Evolutionary conservation across 305 asterid genomes (phyloP).

Genomic region (Andrographis paniculata): DNA sequence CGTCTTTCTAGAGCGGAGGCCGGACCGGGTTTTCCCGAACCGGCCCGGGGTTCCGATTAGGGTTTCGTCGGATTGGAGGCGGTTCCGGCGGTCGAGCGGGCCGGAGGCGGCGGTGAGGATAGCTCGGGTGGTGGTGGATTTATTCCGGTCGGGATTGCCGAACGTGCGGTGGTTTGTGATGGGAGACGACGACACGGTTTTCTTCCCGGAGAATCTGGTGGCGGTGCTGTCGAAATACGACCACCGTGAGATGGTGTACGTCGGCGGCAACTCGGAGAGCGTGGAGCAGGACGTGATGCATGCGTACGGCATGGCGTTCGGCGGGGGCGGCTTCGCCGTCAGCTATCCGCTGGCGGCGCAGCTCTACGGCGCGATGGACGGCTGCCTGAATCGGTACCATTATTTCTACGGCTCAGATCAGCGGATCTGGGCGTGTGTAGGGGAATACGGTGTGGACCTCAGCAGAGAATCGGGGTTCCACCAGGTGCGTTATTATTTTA

Average conservation of each 20-base stretch:
- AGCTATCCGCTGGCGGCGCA: constrained; percentile 69
- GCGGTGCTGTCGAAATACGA: constrained; percentile 62
- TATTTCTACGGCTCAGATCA: constrained; percentile 86
- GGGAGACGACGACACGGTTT: constrained; percentile 95
- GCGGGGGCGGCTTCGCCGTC: constrained; percentile 84
- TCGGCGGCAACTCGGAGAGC: constrained; percentile 82
- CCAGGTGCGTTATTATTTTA: constrained; percentile 33
- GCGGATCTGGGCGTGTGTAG: constrained; percentile 77
- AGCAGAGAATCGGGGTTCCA: constrained; percentile 66
- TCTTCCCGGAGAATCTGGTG: constrained; percentile 59
- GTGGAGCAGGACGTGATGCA: constrained; percentile 74
- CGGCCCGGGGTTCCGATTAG: constrained; percentile 30
- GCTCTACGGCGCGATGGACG: constrained; percentile 47
- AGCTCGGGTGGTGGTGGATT: constrained; percentile 59
- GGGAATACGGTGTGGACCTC: constrained; percentile 66
- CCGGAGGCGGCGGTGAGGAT: constrained; percentile 58
- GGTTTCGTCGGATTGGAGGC: constrained; percentile 60
- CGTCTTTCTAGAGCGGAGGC: constrained; percentile 49
- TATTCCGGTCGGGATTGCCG: constrained; percentile 54
- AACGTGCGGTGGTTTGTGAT: constrained; percentile 80
- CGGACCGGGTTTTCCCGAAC: constrained; percentile 22
- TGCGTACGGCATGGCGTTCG: constrained; percentile 81
- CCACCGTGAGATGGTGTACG: constrained; percentile 62
- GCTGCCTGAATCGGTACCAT: constrained; percentile 58
- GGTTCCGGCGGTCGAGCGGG: constrained; percentile 30